Evolutionary conservation across 2,329 filamentous ascomycete species (phyloP).

Genomic region (Pestalotiopsis sp.): DNA sequence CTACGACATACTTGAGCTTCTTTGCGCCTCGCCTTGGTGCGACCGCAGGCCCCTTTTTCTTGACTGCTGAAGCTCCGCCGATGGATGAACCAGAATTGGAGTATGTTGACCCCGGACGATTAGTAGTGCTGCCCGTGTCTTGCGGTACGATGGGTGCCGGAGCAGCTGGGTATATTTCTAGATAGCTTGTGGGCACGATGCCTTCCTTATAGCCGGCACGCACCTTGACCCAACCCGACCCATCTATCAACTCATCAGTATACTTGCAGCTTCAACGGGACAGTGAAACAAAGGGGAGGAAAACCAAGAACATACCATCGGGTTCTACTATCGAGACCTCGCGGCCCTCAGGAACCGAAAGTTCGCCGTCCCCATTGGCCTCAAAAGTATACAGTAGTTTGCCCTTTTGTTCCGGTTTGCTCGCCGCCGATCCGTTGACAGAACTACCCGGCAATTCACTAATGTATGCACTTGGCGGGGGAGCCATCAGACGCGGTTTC

Average conservation of each 20-base stretch:
- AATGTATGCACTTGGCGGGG: slow-evolving; percentile 81
- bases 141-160: slow-evolving; percentile 46
- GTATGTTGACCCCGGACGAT: slow-evolving; percentile 72
- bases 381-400: slow-evolving; percentile 92
- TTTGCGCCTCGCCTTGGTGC: slow-evolving; percentile 89
- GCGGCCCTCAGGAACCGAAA: slow-evolving; percentile 77
- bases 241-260: slow-evolving; percentile 60
- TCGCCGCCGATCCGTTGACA: slow-evolving; percentile 41
- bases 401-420: slow-evolving; percentile 63
- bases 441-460: slow-evolving; percentile 62
- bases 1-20: slow-evolving; percentile 91
- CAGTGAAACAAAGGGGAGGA: slow-evolving; percentile 4
- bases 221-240: slow-evolving; percentile 88
- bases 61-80: slow-evolving; percentile 44
- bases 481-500: slow-evolving; percentile 79
- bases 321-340: slow-evolving; percentile 79
- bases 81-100: slow-evolving; percentile 77
- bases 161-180: slow-evolving; percentile 63
- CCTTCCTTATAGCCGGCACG: slow-evolving; percentile 76
- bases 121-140: slow-evolving; percentile 44
- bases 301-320: slow-evolving; percentile 69
- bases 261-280: background rate
- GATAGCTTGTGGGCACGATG: slow-evolving; percentile 83
- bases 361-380: slow-evolving; percentile 76
- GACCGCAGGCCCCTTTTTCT: slow-evolving; percentile 90